A percentile compares a stretch with the other conserved stretches of the same genome.
These are phyloP conservation scores for Trichoderma hamatum DNA, from an alignment of 2,329 filamentous ascomycete species.

Conservation along the genomic window DNA sequence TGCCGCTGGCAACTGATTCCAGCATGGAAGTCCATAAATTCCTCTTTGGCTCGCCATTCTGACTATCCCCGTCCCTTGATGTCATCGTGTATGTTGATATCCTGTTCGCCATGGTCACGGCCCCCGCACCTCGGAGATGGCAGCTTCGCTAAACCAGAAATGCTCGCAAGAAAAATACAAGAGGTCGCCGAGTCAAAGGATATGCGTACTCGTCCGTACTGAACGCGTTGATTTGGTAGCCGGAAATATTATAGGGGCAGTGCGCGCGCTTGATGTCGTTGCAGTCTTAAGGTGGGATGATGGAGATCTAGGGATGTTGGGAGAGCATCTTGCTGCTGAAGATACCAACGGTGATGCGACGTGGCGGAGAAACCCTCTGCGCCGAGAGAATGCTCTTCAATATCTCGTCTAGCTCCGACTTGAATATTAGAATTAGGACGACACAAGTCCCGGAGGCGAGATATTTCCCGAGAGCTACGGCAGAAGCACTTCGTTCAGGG, in stretches of 20 bases:
- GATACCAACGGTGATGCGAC: conserved; percentile 25
- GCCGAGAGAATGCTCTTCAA: conserved; percentile 23
- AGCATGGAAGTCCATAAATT: conserved; percentile 96
- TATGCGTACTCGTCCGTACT: neutral
- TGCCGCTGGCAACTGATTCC: conserved; percentile 85
- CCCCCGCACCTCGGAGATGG: conserved; percentile 28
- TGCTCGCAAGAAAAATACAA: conserved; percentile 11
- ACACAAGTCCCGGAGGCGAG: neutral
- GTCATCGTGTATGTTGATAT: conserved; percentile 62
- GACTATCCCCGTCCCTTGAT: conserved; percentile 58
- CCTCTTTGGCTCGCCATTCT: conserved; percentile 73
- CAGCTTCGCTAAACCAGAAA: conserved; percentile 18
- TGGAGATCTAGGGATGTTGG: conserved; percentile 33
- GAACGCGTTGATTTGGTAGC: conserved; percentile 1
- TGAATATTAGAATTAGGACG: neutral
- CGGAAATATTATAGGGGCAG: neutral
- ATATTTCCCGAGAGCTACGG: neutral
- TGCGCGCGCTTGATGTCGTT: conserved; percentile 29
- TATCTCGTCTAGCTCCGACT: conserved; percentile 24
- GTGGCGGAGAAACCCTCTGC: neutral
- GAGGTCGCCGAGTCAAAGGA: neutral
- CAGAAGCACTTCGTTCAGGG: conserved; percentile 21
- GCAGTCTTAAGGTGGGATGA: conserved; percentile 29
- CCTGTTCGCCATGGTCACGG: conserved; percentile 55
- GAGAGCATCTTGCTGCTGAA: conserved; percentile 36